Base-by-base conservation (phyloP, 805 yeast species). In the Zygoascus tannicola region DNA sequence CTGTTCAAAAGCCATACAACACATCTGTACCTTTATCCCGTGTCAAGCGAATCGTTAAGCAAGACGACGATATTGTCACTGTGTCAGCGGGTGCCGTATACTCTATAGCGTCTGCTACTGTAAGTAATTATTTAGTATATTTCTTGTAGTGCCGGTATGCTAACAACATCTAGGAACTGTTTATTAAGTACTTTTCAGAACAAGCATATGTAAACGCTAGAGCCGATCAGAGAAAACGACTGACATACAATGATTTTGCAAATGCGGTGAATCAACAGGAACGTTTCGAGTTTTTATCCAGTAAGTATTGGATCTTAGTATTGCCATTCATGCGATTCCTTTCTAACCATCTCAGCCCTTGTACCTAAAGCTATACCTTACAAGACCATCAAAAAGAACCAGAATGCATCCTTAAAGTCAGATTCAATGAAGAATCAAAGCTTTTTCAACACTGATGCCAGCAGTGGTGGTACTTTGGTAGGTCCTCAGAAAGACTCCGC, bases 61-160 rank as follows among this genome's bases (percentile, higher is more conserved):
- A 80, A 57, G 94, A 84, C 57, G 85, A 86, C 14, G 87, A 80
- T 32, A 81, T 80, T 51, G 62, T 70, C 4, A 74, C 80, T 1
- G 77, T 85, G 1, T 76, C 86, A 2, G 80, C 75, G 45, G 68
- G 78, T 22, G 85, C 90, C 0, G 84, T 80, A n/a, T 80, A 76
- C 57, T 73, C 85, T 14, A 68, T 84, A 4, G 85, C 85, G 2
- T 70, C 81, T n/a, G 87, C 92, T 5, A 77, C 90, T 0, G 53
- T 47, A 45, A 4, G 50, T 43, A 12, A 26, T n/a, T 22, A 4
- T 12, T 39, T 21, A 22, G 19, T n/a, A n/a, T n/a, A n/a, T n/a
- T 28, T 28, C 28, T 21, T n/a, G 12, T 19, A 4, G n/a, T n/a
- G n/a, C n/a, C n/a, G n/a, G n/a, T n/a, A n/a, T n/a, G n/a, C n/a